Evolutionary conservation across 495 filamentous ascomycete species (phyloP).

Genomic region (Aspergillus haitiensis): DNA sequence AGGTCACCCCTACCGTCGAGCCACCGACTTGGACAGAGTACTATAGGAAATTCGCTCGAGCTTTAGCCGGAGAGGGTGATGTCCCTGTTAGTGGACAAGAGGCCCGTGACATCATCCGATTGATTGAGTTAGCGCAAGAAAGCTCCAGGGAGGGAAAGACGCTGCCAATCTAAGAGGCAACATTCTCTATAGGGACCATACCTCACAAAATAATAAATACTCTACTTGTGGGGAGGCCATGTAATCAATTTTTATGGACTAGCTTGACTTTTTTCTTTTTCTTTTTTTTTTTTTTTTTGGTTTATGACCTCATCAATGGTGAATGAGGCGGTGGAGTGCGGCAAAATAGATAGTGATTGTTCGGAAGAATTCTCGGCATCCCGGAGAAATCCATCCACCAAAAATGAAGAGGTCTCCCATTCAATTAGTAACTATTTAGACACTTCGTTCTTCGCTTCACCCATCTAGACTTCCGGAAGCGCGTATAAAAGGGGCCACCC

Average conservation of each 20-base stretch:
- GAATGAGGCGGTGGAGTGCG: no score
- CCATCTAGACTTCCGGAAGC: not conserved
- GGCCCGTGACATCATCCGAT: conserved; percentile 67
- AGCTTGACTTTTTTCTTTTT: no score
- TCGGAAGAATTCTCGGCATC: conserved; percentile 25
- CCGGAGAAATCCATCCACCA: conserved; percentile 18
- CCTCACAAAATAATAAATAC: no score
- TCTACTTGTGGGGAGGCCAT: no score
- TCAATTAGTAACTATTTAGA: not conserved
- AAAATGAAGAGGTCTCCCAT: not conserved
- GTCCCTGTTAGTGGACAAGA: conserved; percentile 72
- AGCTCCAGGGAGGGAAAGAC: conserved; percentile 66
- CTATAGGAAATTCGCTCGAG: conserved; percentile 68
- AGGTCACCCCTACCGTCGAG: conserved; percentile 59
- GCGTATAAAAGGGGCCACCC: not conserved
- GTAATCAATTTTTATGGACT: no score
- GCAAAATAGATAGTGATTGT: not conserved
- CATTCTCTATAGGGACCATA: not conserved
- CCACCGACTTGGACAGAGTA: conserved; percentile 72
- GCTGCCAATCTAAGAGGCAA: conserved; percentile 46
- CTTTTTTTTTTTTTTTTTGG: no score
- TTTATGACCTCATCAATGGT: no score
- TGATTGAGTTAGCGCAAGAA: conserved; percentile 72
- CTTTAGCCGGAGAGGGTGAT: conserved; percentile 60
- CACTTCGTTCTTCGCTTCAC: not conserved